Base-by-base conservation (phyloP, 192 early-diverging fungal genomes). In the Phlyctochytrium planicorne region DNA sequence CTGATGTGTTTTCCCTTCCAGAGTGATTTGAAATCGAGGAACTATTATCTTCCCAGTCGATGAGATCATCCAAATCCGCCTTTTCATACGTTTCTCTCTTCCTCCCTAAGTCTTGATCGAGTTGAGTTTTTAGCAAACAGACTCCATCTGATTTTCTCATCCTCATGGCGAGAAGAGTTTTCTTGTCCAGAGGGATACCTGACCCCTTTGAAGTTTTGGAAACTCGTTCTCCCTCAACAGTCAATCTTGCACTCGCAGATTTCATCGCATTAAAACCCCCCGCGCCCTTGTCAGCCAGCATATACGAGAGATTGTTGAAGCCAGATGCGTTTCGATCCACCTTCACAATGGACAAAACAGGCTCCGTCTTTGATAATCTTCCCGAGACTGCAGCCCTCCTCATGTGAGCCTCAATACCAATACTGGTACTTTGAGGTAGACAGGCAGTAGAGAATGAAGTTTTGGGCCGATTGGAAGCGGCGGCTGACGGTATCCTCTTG, bases 351-450 rank as follows among this genome's bases (percentile, higher is more conserved):
- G 40, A 50, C 10, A 10, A 50, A 14, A n/a, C n/a, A 10, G 40
- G 40, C 40, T 50, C 40, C n/a, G 10, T n/a, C n/a, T 50, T 50
- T n/a, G 40, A n/a, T n/a, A 50, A n/a, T 50, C 40, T 50, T n/a
- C 40, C 40, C n/a, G 40, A 50, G 12, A 50, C 40, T n/a, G 40
- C 40, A 10, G 40, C 40, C n/a, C 40, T 10, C 40, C 40, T 50
- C 40, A 50, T 50, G 40, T 50, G 40, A 14, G 40, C 40, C 40
- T 50, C 40, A 50, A 50, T n/a, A 10, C 40, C 40, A n/a, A 50
- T 50, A n/a, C 40, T 50, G 40, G 40, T 50, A 10, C 12, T 14
- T 14, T 10, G 10, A n/a, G 12, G 12, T n/a, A n/a, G 12, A 10
- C 10, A 10, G 12, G 40, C 40, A 10, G n/a, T 50, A 10, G 40